Base-by-base conservation (phyloP, 495 filamentous ascomycete genomes). In the Daldinia decipiens region DNA sequence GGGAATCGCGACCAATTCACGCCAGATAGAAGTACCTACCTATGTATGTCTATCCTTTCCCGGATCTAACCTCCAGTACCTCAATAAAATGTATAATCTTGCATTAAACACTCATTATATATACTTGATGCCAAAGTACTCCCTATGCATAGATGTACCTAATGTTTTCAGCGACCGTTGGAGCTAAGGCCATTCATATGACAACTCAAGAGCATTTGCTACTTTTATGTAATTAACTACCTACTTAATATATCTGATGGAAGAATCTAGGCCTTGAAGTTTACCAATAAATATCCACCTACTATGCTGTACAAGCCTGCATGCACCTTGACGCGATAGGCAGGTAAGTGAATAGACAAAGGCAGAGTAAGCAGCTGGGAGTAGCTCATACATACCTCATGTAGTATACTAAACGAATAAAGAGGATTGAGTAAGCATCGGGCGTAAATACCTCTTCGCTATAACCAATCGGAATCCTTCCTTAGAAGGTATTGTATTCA, bases 1-100 rank as follows among this genome's bases (percentile, higher is more conserved):
- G 70, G 70, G 70, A 68, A 68, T 59, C 65, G 70, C 70, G 52
- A 62, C 61, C 59, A 72, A 59, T 67, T 47, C 64, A 36, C 36
- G 69, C 69, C 69, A 72, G n/a, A n/a, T n/a, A n/a, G n/a, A n/a
- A n/a, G n/a, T n/a, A n/a, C n/a, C n/a, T n/a, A n/a, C n/a, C n/a
- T n/a, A n/a, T n/a, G n/a, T 57, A 56, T 43, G 64, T 56, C 64
- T 64, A 67, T 72, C 59, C 59, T 12, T 45, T 72, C 47, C 59
- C 54, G 53, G 59, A 67, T 63, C 64, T 64, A 64, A 45, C 36
- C 24, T 53, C 13, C 0, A 17, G 32, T 66, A 71, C 68, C 34
- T 58, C 5, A 0, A 24, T 29, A 8, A 1, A 12, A 52, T 4
- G 68, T 71, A 71, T 17, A 12, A 0, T 19, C 3, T 15, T 11